Conservation (phyloP, 2,329 filamentous ascomycete species). For the Aspergillus pseudoterreus region DNA sequence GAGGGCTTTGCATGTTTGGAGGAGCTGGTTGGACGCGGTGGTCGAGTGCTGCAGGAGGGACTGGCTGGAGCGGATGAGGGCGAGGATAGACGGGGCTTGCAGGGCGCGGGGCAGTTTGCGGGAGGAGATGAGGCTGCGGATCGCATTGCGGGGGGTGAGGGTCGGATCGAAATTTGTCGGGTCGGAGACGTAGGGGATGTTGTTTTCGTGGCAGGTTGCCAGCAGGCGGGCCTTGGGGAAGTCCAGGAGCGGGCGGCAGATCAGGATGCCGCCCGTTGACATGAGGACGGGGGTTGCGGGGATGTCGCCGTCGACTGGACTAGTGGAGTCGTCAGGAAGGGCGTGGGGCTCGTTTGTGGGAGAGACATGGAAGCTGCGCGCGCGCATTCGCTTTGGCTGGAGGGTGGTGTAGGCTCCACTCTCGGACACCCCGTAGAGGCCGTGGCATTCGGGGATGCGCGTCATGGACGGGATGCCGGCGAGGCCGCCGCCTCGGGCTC, state of each 20-base stretch:
- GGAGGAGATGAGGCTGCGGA: constrained; percentile 62
- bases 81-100: constrained; percentile 60
- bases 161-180: constrained; percentile 74
- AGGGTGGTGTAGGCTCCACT: constrained; percentile 52
- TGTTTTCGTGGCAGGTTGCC: constrained; percentile 63
- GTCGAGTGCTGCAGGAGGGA: constrained; percentile 45
- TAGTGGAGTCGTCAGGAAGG: neutral
- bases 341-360: neutral
- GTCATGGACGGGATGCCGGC: constrained; percentile 62
- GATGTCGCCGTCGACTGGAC: neutral
- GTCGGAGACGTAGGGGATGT: constrained; percentile 77
- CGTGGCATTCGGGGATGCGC: constrained; percentile 80
- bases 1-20: constrained; percentile 36
- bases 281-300: constrained; percentile 11
- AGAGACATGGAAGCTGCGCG: neutral
- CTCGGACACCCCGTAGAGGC: constrained; percentile 66
- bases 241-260: constrained; percentile 36
- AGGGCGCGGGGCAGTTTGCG: constrained; percentile 67
- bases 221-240: constrained; percentile 66
- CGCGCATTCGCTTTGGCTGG: neutral
- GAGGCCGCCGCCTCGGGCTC: constrained; percentile 67
- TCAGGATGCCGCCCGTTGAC: constrained; percentile 32
- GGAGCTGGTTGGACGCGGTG: constrained; percentile 52
- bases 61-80: constrained; percentile 54
- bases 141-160: constrained; percentile 74